Evolutionary conservation across 306 rosid genomes (phyloP).

Genomic region (Benincasa hispida): DNA sequence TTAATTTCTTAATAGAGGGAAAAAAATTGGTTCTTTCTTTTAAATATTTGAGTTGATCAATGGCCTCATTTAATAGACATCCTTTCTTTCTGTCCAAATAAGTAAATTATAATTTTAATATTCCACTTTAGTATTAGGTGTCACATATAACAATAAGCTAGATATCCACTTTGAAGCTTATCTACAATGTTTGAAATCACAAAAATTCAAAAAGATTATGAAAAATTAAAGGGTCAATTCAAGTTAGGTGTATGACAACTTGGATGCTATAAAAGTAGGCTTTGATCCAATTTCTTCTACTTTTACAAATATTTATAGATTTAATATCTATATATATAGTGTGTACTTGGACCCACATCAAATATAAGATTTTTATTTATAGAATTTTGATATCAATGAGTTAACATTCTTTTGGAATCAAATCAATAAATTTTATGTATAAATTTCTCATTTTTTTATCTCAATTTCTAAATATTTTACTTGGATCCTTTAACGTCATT

Average conservation of each 20-base stretch:
- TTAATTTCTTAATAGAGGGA: too few species aligned
- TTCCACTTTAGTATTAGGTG: not conserved
- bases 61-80: not conserved
- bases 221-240: not conserved
- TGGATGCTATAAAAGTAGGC: not conserved
- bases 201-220: not conserved
- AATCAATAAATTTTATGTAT: too few species aligned
- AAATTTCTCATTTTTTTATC: too few species aligned
- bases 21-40: too few species aligned
- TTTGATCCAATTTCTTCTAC: not conserved
- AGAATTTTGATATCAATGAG: too few species aligned
- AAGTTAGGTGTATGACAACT: not conserved
- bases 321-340: not conserved
- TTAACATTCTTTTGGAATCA: too few species aligned
- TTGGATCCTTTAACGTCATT: too few species aligned
- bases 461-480: too few species aligned
- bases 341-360: not conserved
- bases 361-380: too few species aligned
- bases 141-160: not conserved
- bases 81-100: not conserved
- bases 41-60: too few species aligned
- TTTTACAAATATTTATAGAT: not conserved
- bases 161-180: not conserved
- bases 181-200: not conserved
- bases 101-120: not conserved